Percentiles rank a stretch among this genome's conserved stretches.
Evolutionary conservation across 257 asterid genomes (phyloP).

Genomic region (Lithospermum erythrorhizon): DNA sequence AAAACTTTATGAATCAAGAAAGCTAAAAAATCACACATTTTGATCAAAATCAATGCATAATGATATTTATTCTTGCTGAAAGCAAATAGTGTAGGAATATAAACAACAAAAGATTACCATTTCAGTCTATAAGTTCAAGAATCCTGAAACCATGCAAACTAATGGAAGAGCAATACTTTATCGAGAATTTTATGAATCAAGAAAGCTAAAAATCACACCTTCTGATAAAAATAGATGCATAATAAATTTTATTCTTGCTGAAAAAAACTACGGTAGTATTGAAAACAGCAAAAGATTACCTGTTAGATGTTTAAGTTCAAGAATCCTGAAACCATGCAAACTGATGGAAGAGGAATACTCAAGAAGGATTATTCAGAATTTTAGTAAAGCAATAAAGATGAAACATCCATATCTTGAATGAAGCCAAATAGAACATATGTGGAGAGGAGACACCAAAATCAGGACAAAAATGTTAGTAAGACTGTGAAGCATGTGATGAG

Average conservation of each 20-base stretch:
- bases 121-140: too few relatives aligned
- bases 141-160: too few relatives aligned
- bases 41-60: too few relatives aligned
- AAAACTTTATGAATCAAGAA: not conserved
- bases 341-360: not conserved
- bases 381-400: not conserved
- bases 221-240: not conserved
- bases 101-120: too few relatives aligned
- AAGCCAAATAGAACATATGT: not conserved
- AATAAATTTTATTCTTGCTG: not conserved
- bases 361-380: not conserved
- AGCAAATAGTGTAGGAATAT: too few relatives aligned
- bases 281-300: not conserved
- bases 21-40: not conserved
- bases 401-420: slow-evolving; percentile 5
- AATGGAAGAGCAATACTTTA: too few relatives aligned
- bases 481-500: slow-evolving; percentile 1
- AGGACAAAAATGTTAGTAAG: too few relatives aligned
- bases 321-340: not conserved
- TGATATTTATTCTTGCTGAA: too few relatives aligned
- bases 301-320: not conserved
- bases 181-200: too few relatives aligned
- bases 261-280: not conserved
- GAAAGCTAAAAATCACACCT: too few relatives aligned
- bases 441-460: not conserved